Conservation (phyloP, 495 filamentous ascomycete genomes). For the Chlorociboria aeruginascens region DNA sequence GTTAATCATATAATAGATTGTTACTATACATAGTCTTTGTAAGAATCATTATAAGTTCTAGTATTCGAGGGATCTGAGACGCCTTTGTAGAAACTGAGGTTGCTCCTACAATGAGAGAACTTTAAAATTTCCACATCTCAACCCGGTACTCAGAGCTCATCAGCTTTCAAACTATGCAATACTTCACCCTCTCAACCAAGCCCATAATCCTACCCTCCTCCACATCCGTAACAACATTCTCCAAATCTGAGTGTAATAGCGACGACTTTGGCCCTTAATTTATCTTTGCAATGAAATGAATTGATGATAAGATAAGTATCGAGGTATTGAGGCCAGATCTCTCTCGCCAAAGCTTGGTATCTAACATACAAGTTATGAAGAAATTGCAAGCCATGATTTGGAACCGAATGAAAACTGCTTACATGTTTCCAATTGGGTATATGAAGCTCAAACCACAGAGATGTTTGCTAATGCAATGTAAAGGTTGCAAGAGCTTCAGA, state of each 20-base stretch:
- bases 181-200: conserved; percentile 9
- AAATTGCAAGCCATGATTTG: not conserved
- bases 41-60: too few relatives aligned
- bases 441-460: too few relatives aligned
- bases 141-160: conserved; percentile 10
- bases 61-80: too few relatives aligned
- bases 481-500: too few relatives aligned
- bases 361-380: not conserved
- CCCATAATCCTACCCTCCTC: conserved; percentile 6
- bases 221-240: conserved; percentile 13
- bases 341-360: conserved; percentile 6
- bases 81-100: too few relatives aligned
- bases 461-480: too few relatives aligned
- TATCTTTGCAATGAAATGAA: conserved; percentile 8
- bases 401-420: too few relatives aligned
- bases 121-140: too few relatives aligned
- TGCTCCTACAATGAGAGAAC: too few relatives aligned
- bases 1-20: too few relatives aligned
- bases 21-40: too few relatives aligned
- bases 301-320: conserved; percentile 12
- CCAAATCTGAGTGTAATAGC: conserved; percentile 15
- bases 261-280: conserved; percentile 4
- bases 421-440: too few relatives aligned
- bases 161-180: conserved; percentile 19
- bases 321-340: not conserved